A percentile compares a stretch with the other conserved stretches of the same genome.
Evolutionary conservation across 345 rosid genomes (phyloP).

Genomic region (Gossypium ekmanianum): DNA sequence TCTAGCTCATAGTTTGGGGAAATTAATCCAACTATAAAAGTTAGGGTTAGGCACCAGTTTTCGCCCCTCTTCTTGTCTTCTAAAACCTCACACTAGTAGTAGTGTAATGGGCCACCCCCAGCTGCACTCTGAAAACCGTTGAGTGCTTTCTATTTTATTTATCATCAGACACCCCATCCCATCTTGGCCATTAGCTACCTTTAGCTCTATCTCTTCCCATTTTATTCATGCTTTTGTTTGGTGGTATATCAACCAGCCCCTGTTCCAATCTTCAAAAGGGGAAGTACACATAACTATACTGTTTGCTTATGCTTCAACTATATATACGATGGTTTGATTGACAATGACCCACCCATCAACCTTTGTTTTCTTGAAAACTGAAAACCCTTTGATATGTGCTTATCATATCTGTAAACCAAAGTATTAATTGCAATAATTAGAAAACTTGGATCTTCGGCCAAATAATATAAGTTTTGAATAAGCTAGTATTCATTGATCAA

Average conservation of each 20-base stretch:
- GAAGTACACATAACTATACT: background rate
- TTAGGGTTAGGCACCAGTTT: too few species aligned
- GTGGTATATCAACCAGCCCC: too few species aligned
- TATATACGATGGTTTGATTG: background rate
- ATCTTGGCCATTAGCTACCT: conserved; percentile 3
- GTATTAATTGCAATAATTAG: too few species aligned
- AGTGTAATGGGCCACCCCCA: conserved; percentile 16
- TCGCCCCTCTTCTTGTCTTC: too few species aligned
- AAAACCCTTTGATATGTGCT: too few species aligned
- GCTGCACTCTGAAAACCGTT: conserved; percentile 33
- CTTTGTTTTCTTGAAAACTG: too few species aligned
- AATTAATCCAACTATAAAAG: too few species aligned
- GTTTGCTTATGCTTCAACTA: conserved; percentile 8
- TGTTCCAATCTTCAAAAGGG: conserved; percentile 10
- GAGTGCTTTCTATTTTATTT: conserved; percentile 31
- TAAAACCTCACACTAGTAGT: conserved; percentile 7
- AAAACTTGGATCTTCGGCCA: too few species aligned
- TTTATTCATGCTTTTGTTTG: background rate
- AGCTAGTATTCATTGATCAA: background rate
- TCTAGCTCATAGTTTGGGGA: too few species aligned
- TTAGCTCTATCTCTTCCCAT: background rate
- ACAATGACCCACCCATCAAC: too few species aligned
- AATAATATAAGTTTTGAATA: too few species aligned
- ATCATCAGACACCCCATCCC: conserved; percentile 13
- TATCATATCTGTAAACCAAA: too few species aligned